phyloP scores from a whole-genome alignment of 2,329 filamentous ascomycete genomes.

The Stagonosporopsis rhizophila region DNA sequence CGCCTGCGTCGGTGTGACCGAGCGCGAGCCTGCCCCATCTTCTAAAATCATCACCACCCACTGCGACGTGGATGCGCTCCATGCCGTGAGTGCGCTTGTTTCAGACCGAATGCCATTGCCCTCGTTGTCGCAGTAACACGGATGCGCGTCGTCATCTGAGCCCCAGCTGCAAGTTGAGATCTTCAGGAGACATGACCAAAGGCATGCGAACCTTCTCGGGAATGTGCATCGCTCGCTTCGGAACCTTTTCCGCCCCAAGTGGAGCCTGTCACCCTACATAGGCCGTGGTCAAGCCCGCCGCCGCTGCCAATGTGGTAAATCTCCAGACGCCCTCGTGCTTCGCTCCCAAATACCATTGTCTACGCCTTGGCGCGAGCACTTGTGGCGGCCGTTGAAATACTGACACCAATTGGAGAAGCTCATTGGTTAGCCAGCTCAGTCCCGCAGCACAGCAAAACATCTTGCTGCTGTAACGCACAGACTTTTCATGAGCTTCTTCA shows the following conservation, averaged over 20 bases:
- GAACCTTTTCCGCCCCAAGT: constrained; percentile 7
- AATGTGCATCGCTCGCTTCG: constrained; percentile 6
- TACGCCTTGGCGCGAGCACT: neutral
- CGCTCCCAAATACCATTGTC: neutral
- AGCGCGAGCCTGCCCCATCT: neutral
- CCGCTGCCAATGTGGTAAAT: too few relatives aligned
- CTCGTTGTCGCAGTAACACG: constrained; percentile 3
- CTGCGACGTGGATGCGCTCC: neutral
- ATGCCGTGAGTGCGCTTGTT: neutral
- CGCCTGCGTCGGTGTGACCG: neutral
- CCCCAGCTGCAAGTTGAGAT: constrained; percentile 5
- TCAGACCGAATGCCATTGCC: neutral
- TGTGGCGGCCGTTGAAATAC: too few relatives aligned
- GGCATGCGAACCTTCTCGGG: neutral
- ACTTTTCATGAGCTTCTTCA: too few relatives aligned
- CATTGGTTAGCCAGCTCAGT: too few relatives aligned
- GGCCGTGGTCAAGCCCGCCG: too few relatives aligned
- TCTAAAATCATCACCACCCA: neutral
- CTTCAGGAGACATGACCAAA: constrained; percentile 11
- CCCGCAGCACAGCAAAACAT: too few relatives aligned
- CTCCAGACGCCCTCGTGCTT: neutral
- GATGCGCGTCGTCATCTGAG: constrained; percentile 8
- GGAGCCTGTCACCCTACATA: constrained; percentile 4
- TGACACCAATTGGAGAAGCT: too few relatives aligned
- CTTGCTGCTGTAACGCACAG: too few relatives aligned